Base-by-base conservation (phyloP, 805 yeast genomes). In the Schwanniomyces polymorphus region DNA sequence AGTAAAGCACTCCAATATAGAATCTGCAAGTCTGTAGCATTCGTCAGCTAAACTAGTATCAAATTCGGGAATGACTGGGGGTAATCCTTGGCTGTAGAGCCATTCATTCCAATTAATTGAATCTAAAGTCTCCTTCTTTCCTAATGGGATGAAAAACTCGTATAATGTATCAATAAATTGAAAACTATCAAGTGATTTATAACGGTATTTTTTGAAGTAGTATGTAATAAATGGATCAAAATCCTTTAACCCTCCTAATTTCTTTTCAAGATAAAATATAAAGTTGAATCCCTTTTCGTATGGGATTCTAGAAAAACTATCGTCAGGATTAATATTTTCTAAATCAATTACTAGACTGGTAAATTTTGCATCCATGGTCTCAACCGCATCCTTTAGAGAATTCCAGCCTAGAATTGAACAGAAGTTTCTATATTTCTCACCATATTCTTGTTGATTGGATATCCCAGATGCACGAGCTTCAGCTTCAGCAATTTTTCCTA, bases 221-320 rank as follows among this genome's bases (percentile, higher is more conserved):
- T 58, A 54, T 28, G 60, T 59, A 44, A 65, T 63, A 33, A 65
- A 65, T 16, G 57, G 59, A 46, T 65, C 65, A 50, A 65, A 65
- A 31, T 48, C 61, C 12, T 46, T 38, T 12, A 40, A 9, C 1
- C 65, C 67, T 3, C 68, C 68, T 14, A 65, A 41, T 27, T 44
- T 38, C 4, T 46, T 51, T 51, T 65, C 71, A 38, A 65, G 48
- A 47, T 61, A 57, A 45, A 51, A 64, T 26, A 65, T 54, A 47
- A 67, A 66, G 46, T 57, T 58, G 54, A 64, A 67, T 7, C 73
- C 73, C 51, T 67, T 67, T 49, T 67, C 73, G 45, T 67, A 67
- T 1, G 73, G 73, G 14, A 67, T 60, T 38, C 55, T 54, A 10
- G 72, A 67, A 53, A 63, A 67, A 9, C 65, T 55, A 45, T 61